phyloP scores from a whole-genome alignment of 208 protist species.

The Wallacemonas sp. region DNA sequence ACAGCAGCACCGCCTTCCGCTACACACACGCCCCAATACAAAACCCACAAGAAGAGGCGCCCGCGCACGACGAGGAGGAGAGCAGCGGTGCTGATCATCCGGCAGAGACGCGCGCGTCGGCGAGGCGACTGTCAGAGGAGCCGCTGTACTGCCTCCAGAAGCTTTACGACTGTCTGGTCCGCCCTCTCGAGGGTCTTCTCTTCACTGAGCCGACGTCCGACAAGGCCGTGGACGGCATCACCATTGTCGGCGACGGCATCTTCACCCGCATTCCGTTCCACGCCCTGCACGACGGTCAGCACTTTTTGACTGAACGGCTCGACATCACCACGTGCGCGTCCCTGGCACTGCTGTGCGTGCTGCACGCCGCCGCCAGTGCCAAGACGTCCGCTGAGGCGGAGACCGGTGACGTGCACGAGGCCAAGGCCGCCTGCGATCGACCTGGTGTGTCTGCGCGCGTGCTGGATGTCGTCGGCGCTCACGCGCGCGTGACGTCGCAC shows the following conservation, averaged over 20 bases:
- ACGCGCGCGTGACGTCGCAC: background rate
- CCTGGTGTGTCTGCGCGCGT: background rate
- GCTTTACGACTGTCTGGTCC: conserved; percentile 43
- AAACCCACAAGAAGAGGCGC: background rate
- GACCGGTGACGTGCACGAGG: background rate
- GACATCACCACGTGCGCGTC: conserved; percentile 44
- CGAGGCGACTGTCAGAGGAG: conserved; percentile 17
- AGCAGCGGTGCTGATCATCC: conserved; percentile 9
- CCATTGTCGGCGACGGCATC: conserved; percentile 56
- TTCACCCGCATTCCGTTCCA: conserved; percentile 57
- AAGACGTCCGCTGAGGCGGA: background rate
- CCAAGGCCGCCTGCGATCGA: background rate
- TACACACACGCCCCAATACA: conserved; percentile 16
- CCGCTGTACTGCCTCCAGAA: conserved; percentile 37
- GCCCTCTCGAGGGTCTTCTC: conserved; percentile 28
- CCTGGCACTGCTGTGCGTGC: conserved; percentile 45
- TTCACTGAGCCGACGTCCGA: conserved; percentile 1
- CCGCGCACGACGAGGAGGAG: background rate
- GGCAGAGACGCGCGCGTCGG: too few species aligned
- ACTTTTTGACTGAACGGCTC: conserved; percentile 35
- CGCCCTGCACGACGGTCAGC: conserved; percentile 43
- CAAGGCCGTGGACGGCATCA: conserved; percentile 23
- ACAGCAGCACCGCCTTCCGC: conserved; percentile 49
- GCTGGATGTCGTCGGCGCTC: conserved; percentile 15
- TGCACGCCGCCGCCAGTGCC: conserved; percentile 19